phyloP scores from a whole-genome alignment of 768 basidiomycete species.

The Lentinula sp. region DNA sequence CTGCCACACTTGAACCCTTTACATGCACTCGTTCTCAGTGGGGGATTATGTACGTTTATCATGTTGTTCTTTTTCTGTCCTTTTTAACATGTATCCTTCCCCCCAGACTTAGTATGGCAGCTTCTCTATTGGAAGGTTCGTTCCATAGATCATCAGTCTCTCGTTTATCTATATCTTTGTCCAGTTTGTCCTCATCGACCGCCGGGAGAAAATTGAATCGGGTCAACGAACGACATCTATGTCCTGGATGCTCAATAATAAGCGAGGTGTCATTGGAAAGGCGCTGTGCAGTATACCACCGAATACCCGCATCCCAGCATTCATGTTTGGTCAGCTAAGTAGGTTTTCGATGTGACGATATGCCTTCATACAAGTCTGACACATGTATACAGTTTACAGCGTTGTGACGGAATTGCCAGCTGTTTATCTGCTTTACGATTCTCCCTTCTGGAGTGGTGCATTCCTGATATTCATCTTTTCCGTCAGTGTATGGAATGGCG shows the following conservation, averaged over 20 bases:
- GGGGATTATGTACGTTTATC: constrained; percentile 70
- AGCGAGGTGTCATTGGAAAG: constrained; percentile 77
- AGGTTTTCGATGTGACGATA: constrained; percentile 5
- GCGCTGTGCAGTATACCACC: constrained; percentile 54
- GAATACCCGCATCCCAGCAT: constrained; percentile 58
- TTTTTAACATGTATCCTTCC: constrained; percentile 1
- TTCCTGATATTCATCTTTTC: constrained; percentile 79
- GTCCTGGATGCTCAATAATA: constrained; percentile 83
- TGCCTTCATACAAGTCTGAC: neutral
- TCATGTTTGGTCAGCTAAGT: constrained; percentile 86
- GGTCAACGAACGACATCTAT: constrained; percentile 90
- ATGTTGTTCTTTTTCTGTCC: neutral
- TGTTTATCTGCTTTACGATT: constrained; percentile 78
- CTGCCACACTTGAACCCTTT: constrained; percentile 68
- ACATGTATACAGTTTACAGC: constrained; percentile 56
- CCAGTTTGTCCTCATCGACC: constrained; percentile 82
- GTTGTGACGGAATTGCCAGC: constrained; percentile 84
- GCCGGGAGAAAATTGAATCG: constrained; percentile 84
- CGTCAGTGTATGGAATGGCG: constrained; percentile 94
- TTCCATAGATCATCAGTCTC: neutral
- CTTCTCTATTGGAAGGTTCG: constrained; percentile 84
- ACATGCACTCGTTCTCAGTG: constrained; percentile 70
- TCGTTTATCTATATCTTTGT: neutral
- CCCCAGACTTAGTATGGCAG: constrained; percentile 89
- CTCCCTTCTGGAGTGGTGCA: constrained; percentile 65